These are phyloP conservation scores for Penicillium sp. DNA, from an alignment of 2,329 filamentous ascomycete genomes.

Conservation along the genomic window DNA sequence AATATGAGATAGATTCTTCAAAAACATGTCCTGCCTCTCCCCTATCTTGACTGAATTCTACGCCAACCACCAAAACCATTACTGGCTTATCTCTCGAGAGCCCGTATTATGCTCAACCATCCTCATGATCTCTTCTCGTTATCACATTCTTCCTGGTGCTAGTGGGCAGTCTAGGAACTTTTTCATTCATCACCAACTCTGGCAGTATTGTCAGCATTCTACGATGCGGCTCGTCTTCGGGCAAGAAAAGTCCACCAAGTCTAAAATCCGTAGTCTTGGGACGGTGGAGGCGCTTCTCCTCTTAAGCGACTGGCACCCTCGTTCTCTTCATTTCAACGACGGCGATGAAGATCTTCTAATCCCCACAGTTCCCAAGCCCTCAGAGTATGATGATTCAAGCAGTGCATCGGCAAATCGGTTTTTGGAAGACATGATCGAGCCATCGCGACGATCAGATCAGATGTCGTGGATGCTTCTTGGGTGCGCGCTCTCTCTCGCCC, in stretches of 20 bases:
- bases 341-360: constrained; percentile 57
- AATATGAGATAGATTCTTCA: constrained; percentile 43
- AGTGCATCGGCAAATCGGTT: constrained; percentile 42
- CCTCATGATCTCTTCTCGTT: constrained; percentile 55
- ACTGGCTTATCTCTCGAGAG: constrained; percentile 50
- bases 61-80: constrained; percentile 49
- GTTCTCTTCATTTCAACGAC: constrained; percentile 54
- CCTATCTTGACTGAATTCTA: constrained; percentile 53
- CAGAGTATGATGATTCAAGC: constrained; percentile 28
- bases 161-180: constrained; percentile 51
- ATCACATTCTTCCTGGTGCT: constrained; percentile 45
- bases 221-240: constrained; percentile 55
- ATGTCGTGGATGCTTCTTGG: constrained; percentile 62
- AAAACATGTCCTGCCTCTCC: constrained; percentile 52
- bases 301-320: constrained; percentile 58
- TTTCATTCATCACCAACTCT: constrained; percentile 54
- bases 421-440: constrained; percentile 55
- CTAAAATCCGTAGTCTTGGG: constrained; percentile 50
- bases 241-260: constrained; percentile 52
- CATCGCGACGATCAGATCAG: constrained; percentile 54
- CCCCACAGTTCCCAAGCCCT: constrained; percentile 39
- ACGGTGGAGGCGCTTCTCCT: constrained; percentile 54
- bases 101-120: constrained; percentile 55
- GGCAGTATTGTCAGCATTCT: constrained; percentile 55
- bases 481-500: constrained; percentile 52